These are phyloP conservation scores for Ganoderma leucocontextum DNA, from an alignment of 1,284 basidiomycete genomes.

Conservation along the genomic window DNA sequence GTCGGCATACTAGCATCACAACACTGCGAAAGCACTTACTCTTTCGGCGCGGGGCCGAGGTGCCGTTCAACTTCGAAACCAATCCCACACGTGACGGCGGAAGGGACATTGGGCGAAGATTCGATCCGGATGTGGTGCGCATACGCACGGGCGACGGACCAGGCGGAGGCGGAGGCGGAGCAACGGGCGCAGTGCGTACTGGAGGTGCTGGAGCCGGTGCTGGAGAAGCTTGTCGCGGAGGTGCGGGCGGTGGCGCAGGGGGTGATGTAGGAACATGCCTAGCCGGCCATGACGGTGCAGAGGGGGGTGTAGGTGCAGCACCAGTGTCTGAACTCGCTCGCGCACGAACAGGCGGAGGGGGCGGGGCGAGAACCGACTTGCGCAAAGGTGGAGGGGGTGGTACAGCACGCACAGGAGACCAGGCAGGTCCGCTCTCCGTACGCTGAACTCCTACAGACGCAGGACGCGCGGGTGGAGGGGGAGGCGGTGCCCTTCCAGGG, in stretches of 20 bases:
- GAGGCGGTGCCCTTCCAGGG: slow-evolving; percentile 41
- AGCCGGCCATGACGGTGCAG: slow-evolving; percentile 22
- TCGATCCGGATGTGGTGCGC: slow-evolving; percentile 36
- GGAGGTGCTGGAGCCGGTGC: slow-evolving; percentile 21
- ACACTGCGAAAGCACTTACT: slow-evolving; percentile 52
- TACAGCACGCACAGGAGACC: slow-evolving; percentile 45
- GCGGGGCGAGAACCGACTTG: slow-evolving; percentile 32
- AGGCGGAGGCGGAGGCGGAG: slow-evolving; percentile 47
- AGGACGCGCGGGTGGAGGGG: slow-evolving; percentile 38
- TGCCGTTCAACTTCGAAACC: slow-evolving; percentile 39
- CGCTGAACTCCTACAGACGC: slow-evolving; percentile 34
- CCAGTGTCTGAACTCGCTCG: slow-evolving; percentile 38
- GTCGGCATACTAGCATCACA: slow-evolving; percentile 11
- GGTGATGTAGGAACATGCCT: slow-evolving; percentile 28
- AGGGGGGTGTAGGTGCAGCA: slow-evolving; percentile 24
- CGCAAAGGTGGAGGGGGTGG: slow-evolving; percentile 48
- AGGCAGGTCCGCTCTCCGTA: slow-evolving; percentile 39
- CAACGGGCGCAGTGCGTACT: slow-evolving; percentile 31
- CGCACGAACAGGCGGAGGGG: slow-evolving; percentile 40
- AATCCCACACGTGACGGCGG: slow-evolving; percentile 38
- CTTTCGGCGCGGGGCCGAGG: slow-evolving; percentile 49
- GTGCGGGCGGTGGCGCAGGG: slow-evolving; percentile 39
- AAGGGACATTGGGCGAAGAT: slow-evolving; percentile 31
- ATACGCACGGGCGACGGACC: slow-evolving; percentile 45
- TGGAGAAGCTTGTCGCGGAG: slow-evolving; percentile 26